These are phyloP conservation scores for Myxozyma melibiosi DNA, from an alignment of 805 yeast species.

Conservation along the genomic window DNA sequence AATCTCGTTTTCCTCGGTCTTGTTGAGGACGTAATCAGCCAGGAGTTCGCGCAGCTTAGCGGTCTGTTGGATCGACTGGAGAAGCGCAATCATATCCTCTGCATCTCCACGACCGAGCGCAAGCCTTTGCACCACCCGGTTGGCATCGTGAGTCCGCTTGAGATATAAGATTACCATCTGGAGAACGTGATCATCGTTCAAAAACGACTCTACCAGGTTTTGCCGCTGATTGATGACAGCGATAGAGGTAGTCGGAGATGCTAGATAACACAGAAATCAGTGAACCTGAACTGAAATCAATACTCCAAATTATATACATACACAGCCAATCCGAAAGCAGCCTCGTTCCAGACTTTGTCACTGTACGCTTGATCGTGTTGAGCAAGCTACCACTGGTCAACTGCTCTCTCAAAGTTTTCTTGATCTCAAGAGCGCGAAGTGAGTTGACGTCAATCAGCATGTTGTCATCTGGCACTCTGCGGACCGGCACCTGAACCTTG, in stretches of 20 bases:
- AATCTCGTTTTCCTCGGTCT: not conserved
- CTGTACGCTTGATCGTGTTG: conserved; percentile 70
- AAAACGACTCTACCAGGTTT: conserved; percentile 51
- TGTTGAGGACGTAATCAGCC: not conserved
- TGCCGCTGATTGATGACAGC: conserved; percentile 61
- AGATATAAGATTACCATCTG: conserved; percentile 64
- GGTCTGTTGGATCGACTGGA: conserved; percentile 45
- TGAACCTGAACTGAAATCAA: not conserved
- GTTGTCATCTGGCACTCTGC: conserved; percentile 53
- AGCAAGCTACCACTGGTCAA: conserved; percentile 46
- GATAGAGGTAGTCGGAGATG: conserved; percentile 71
- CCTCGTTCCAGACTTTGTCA: conserved; percentile 80
- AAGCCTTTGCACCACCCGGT: conserved; percentile 43
- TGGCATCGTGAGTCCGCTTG: conserved; percentile 54
- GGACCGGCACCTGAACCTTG: conserved; percentile 67
- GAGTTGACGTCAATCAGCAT: conserved; percentile 84
- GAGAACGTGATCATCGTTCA: conserved; percentile 47
- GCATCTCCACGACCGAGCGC: conserved; percentile 48
- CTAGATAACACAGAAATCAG: conserved; percentile 20
- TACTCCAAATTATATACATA: not conserved
- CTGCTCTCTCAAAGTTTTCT: conserved; percentile 35
- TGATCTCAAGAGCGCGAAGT: conserved; percentile 54
- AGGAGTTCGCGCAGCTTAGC: conserved; percentile 13
- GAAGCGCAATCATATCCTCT: conserved; percentile 49
- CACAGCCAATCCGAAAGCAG: conserved; percentile 74